Evolutionary conservation across 768 basidiomycete genomes (phyloP), one percentile per base, ranked within the genome.

Genomic region (Xanthoconium purpureum): DNA sequence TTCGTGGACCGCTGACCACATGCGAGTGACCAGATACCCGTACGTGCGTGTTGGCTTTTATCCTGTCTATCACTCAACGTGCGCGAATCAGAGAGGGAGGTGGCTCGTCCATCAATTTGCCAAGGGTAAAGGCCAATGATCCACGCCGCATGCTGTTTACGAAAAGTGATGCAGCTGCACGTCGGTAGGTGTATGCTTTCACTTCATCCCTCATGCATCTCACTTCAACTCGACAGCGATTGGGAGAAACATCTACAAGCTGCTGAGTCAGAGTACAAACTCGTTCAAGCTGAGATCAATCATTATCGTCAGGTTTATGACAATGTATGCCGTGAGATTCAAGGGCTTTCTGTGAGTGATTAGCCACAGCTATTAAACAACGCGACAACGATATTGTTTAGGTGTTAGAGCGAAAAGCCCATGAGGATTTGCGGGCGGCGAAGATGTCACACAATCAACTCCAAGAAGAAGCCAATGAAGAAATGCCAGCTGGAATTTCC

Each of bases 381-480:
- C 28, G 0, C 10, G n/a, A 44, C 47, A 20, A 40, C 42, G 9
- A 5, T 45, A 9, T 43, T 47, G 29, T 52, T 33, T 36, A 72
- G 72, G 32, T 1, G 6, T 57, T 33, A 28, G 71, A 66, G 50
- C 68, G 54, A 45, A 50, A 40, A 14, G 57, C 66, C 43, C 37
- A 65, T 17, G 72, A 69, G 13, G 50, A n/a, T 28, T 55, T 68
- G 52, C 65, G 71, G 37, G 46, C 46, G 7, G 74, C 77, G 32
- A 83, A 76, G 65, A 35, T 57, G 8, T 62, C 58, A 2, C 69
- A 81, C 39, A 63, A 65, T 32, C 70, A 71, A 20, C 65, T 88
- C 17, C 80, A 85, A 58, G 73, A 79, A 36, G 86, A 88, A 58
- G 78, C 79, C 13, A 88, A 87, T 54, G 86, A 89, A 18, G 87